These are phyloP conservation scores for Fennellomyces sp. DNA, from an alignment of 371 early-diverging fungal genomes.

Conservation along the genomic window DNA sequence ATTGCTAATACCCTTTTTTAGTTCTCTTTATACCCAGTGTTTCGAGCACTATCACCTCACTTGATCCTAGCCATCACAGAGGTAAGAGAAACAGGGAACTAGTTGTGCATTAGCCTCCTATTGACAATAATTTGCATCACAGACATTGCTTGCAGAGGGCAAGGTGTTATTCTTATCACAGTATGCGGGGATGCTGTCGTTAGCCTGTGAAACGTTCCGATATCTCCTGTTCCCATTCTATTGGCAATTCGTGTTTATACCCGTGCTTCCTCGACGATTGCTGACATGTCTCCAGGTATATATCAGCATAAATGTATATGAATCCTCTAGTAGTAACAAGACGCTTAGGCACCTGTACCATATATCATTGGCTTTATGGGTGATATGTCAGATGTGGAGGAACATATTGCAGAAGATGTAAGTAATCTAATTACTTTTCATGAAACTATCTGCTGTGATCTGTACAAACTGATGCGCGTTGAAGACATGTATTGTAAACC, in stretches of 20 bases:
- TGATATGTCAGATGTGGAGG: slow-evolving; percentile 56
- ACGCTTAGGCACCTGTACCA: slow-evolving; percentile 71
- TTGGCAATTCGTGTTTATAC: slow-evolving; percentile 85
- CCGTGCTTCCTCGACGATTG: slow-evolving; percentile 71
- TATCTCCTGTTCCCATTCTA: slow-evolving; percentile 76
- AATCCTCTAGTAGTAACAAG: too few relatives aligned
- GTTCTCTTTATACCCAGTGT: slow-evolving; percentile 82
- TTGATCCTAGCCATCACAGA: slow-evolving; percentile 72
- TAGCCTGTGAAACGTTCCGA: slow-evolving; percentile 72
- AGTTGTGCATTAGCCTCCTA: background rate
- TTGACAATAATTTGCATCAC: background rate
- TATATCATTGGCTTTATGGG: slow-evolving; percentile 80
- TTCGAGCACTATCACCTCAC: slow-evolving; percentile 72
- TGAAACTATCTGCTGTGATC: background rate
- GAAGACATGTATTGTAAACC: slow-evolving; percentile 59
- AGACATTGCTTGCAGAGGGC: slow-evolving; percentile 73
- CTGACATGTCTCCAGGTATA: slow-evolving; percentile 72
- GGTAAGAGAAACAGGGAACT: slow-evolving; percentile 24
- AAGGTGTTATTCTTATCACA: slow-evolving; percentile 78
- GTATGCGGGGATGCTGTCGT: slow-evolving; percentile 72
- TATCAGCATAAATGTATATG: too few relatives aligned
- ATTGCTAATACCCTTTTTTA: slow-evolving; percentile 26
- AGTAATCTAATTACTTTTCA: slow-evolving; percentile 12
- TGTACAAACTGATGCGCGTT: background rate
- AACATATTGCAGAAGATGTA: slow-evolving; percentile 68